A percentile compares a stretch with the other conserved stretches of the same genome.
Evolutionary conservation across 805 yeast species (phyloP).

Genomic region (Pichia insulana): DNA sequence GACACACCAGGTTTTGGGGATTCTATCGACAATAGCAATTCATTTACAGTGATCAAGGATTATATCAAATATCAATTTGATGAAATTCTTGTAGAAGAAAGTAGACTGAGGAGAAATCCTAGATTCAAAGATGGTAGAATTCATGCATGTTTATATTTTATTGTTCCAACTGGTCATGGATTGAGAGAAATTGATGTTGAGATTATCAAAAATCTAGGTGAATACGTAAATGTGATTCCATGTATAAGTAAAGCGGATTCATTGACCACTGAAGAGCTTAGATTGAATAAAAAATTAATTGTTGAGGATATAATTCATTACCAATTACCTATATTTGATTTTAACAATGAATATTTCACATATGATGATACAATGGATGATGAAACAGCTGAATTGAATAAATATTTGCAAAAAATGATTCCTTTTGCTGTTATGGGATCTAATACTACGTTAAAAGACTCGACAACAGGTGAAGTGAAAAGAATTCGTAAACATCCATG

Average conservation of each 20-base stretch:
- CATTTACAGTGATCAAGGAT: conserved; percentile 65
- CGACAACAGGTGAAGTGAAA: conserved; percentile 27
- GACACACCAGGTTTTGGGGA: conserved; percentile 85
- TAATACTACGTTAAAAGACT: conserved; percentile 31
- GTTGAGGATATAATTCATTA: conserved; percentile 67
- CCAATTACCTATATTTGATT: conserved; percentile 69
- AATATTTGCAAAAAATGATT: conserved; percentile 35
- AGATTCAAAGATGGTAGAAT: conserved; percentile 79
- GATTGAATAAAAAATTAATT: conserved; percentile 63
- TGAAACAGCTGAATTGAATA: conserved; percentile 25
- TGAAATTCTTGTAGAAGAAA: conserved; percentile 72
- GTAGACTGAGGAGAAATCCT: conserved; percentile 76
- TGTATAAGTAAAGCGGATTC: conserved; percentile 76
- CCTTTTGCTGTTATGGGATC: conserved; percentile 68
- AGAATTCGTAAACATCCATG: conserved; percentile 57
- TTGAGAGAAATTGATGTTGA: conserved; percentile 64
- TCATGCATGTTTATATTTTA: conserved; percentile 70
- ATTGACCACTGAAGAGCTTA: conserved; percentile 60
- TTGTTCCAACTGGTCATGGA: conserved; percentile 59
- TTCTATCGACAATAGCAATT: conserved; percentile 56
- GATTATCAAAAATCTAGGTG: conserved; percentile 59
- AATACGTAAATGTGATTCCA: conserved; percentile 76
- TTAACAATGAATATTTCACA: conserved; percentile 48
- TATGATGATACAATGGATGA: conserved; percentile 25
- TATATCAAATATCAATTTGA: conserved; percentile 77